Evolutionary conservation across 257 asterid genomes (phyloP).

Genomic region (Cruciata laevipes): DNA sequence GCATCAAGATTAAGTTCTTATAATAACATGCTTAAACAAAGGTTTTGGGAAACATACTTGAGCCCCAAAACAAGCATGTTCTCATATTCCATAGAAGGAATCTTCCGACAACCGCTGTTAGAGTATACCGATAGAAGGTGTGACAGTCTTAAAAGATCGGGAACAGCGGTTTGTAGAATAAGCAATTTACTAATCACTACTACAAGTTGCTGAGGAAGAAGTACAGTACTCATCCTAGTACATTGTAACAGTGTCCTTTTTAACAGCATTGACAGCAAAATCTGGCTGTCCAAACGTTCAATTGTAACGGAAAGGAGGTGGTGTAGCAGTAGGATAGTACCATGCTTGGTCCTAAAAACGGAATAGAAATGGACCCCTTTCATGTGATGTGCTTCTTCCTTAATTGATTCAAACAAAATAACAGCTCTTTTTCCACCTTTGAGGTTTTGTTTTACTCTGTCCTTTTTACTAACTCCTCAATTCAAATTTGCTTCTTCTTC

Average conservation of each 20-base stretch:
- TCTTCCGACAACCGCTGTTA: conserved; percentile 18
- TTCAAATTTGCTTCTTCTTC: neutral
- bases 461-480: neutral
- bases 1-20: conserved; percentile 15
- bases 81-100: conserved; percentile 34
- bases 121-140: neutral
- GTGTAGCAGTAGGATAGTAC: conserved; percentile 13
- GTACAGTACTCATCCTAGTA: neutral
- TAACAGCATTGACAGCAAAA: neutral
- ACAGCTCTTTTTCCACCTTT: neutral
- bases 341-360: conserved; percentile 11
- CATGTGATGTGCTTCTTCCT: conserved; percentile 7
- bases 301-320: conserved; percentile 6
- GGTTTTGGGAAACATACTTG: conserved; percentile 12
- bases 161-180: no score
- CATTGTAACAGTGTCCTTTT: neutral
- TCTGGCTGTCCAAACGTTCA: conserved; percentile 7
- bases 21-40: conserved; percentile 21
- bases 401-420: neutral
- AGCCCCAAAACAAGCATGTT: conserved; percentile 29
- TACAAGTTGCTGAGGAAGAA: neutral
- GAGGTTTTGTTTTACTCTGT: neutral
- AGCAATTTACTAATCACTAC: neutral
- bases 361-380: conserved; percentile 18
- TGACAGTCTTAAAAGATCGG: neutral